Evolutionary conservation across 106 monocot species (phyloP).

Genomic region (Amphibolis antarctica): DNA sequence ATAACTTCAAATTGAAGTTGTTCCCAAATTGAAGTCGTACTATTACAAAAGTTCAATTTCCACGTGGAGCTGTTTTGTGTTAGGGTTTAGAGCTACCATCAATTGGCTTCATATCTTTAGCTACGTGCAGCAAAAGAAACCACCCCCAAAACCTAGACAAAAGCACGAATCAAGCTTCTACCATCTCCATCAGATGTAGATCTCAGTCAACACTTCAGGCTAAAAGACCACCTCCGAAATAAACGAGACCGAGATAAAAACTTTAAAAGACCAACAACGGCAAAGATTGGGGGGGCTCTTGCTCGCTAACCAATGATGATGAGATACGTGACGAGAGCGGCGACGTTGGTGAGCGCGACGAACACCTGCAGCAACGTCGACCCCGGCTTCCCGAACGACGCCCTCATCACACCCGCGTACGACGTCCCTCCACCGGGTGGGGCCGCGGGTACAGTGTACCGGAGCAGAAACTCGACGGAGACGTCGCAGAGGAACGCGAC

Average conservation of each 20-base stretch:
- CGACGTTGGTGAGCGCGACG: constrained; percentile 25
- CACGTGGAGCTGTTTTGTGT: no score
- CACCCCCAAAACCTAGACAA: background rate
- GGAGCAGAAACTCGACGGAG: constrained; percentile 67
- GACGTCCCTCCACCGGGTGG: constrained; percentile 4
- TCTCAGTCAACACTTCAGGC: no score
- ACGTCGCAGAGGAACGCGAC: constrained; percentile 50
- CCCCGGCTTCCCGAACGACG: constrained; percentile 27
- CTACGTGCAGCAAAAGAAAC: background rate
- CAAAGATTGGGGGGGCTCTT: no score
- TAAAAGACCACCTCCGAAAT: background rate
- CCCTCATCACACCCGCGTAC: constrained; percentile 35
- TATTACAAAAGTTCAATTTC: no score
- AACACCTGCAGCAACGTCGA: constrained; percentile 21
- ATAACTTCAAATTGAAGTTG: no score
- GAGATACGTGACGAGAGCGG: constrained; percentile 43
- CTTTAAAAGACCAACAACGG: no score
- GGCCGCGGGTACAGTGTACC: constrained; percentile 34
- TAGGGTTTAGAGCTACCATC: no score
- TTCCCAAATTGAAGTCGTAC: no score
- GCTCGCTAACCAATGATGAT: constrained; percentile 50
- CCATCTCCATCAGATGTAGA: background rate
- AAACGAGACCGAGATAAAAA: no score
- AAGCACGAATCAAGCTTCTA: background rate
- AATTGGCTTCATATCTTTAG: no score